Evolutionary conservation across 176 grass and related monocot genomes (phyloP), one percentile per base, ranked within the genome.

Genomic region (Thalia dealbata): DNA sequence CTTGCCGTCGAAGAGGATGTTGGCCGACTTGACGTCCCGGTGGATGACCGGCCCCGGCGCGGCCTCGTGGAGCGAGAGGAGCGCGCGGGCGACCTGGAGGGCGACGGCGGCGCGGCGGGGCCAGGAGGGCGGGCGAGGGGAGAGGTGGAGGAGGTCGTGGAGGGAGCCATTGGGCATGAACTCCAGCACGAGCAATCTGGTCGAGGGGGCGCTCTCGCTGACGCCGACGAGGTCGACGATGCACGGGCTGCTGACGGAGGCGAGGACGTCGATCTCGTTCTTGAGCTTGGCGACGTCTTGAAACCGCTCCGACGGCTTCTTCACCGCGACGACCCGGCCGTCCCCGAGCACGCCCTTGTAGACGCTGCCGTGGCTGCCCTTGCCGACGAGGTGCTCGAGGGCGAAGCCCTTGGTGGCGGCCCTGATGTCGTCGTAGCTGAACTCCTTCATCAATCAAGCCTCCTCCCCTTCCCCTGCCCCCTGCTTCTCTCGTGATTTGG

Each of bases 311-410:
- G 89, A 80, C 71, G 90, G 76, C 69, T 71, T 84, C 85, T 93
- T 93, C 19, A 93, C 81, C 26, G 90, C 95, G 7, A 93, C 75
- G 54, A 78, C 19, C 9, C 61, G 76, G 3, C 80, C 79, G 58
- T 38, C 35, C 29, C 44, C 67, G 41, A 99, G 85, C 63, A 54
- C 84, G 16, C 87, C 87, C 77, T 72, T 82, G 72, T 99, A 99
- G 38, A 99, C 95, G 58, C 83, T 75, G 24, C 95, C 95, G 14
- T 99, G 95, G 83, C 95, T 99, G 70, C 95, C 95, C 80, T 99
- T 93, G 0, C 95, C 95, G 21, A 93, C 81, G 30, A 93, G 76
- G 70, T 86, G 86, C 76, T 85, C 82, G 13, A 74, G 70, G 46
- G 81, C 67, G 84, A 99, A 99, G 0, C 83, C 79, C 10, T 83